Percentiles rank a stretch among this genome's conserved stretches.
phyloP scores from a whole-genome alignment of 2,329 filamentous ascomycete genomes.

The Alternaria burnsii region DNA sequence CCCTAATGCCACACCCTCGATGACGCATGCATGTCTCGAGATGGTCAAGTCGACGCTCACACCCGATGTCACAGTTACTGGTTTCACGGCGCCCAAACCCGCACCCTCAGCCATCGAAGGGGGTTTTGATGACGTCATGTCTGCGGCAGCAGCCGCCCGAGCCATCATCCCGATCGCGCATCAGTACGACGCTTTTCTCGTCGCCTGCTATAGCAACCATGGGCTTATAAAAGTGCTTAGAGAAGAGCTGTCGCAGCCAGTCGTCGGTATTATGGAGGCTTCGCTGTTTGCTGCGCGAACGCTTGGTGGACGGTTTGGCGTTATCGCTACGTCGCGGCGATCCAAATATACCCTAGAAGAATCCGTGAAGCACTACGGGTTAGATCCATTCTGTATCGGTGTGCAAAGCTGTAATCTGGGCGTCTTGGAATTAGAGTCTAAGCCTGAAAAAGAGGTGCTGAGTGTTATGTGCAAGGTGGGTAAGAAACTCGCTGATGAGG shows the following conservation, averaged over 20 bases:
- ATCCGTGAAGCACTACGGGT: background rate
- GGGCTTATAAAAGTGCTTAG: slow-evolving; percentile 57
- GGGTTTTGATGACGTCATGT: slow-evolving; percentile 60
- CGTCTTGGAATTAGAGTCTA: slow-evolving; percentile 57
- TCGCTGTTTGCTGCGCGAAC: slow-evolving; percentile 60
- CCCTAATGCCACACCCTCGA: background rate
- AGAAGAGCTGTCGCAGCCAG: slow-evolving; percentile 56
- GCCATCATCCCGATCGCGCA: slow-evolving; percentile 54
- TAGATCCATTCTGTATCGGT: slow-evolving; percentile 39
- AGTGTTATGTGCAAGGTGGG: slow-evolving; percentile 45
- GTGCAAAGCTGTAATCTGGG: slow-evolving; percentile 54
- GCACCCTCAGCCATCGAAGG: slow-evolving; percentile 63
- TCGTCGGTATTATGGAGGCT: slow-evolving; percentile 63
- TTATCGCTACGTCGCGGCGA: background rate
- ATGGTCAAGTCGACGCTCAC: slow-evolving; percentile 3
- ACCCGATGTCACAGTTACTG: slow-evolving; percentile 57
- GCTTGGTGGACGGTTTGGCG: slow-evolving; percentile 51
- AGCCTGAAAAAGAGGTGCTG: slow-evolving; percentile 52
- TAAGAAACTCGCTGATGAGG: slow-evolving; percentile 50
- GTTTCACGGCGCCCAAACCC: slow-evolving; percentile 60
- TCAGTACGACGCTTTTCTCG: slow-evolving; percentile 58
- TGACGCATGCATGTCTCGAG: slow-evolving; percentile 1
- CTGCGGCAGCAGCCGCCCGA: slow-evolving; percentile 58
- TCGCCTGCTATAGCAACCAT: slow-evolving; percentile 61
- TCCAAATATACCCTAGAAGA: background rate